Evolutionary conservation across 805 yeast genomes (phyloP).

Genomic region (Yarrowia porcina): DNA sequence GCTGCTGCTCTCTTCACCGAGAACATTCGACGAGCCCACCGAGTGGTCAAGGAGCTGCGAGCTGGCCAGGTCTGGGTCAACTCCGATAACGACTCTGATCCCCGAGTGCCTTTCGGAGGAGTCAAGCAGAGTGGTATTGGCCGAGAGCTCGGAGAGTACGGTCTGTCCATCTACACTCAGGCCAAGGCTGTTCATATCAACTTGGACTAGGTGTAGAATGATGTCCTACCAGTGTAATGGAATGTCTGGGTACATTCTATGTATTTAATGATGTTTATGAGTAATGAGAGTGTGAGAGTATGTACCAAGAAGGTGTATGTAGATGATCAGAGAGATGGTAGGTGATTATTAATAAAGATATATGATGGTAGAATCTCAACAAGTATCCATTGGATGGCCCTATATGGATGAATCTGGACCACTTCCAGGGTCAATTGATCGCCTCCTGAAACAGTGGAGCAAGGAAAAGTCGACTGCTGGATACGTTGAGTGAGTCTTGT

Average conservation of each 20-base stretch:
- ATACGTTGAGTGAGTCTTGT: too few species aligned
- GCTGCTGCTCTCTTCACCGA: conserved; percentile 81
- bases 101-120: conserved; percentile 89
- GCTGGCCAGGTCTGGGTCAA: conserved; percentile 94
- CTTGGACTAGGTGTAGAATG: conserved; percentile 27
- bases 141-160: conserved; percentile 88
- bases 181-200: conserved; percentile 66
- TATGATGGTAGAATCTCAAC: too few species aligned
- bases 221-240: not conserved
- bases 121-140: conserved; percentile 89
- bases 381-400: too few species aligned
- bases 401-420: too few species aligned
- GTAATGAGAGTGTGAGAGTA: too few species aligned
- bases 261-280: conserved; percentile 1
- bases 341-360: too few species aligned
- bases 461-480: too few species aligned
- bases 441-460: too few species aligned
- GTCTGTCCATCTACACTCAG: conserved; percentile 80
- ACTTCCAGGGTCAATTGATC: too few species aligned
- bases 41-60: conserved; percentile 67
- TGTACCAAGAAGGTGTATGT: too few species aligned
- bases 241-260: not conserved
- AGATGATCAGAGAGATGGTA: too few species aligned
- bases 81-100: conserved; percentile 85
- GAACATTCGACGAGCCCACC: conserved; percentile 69